Conservation (phyloP, 805 yeast genomes). For the Ogataea glucozyma region DNA sequence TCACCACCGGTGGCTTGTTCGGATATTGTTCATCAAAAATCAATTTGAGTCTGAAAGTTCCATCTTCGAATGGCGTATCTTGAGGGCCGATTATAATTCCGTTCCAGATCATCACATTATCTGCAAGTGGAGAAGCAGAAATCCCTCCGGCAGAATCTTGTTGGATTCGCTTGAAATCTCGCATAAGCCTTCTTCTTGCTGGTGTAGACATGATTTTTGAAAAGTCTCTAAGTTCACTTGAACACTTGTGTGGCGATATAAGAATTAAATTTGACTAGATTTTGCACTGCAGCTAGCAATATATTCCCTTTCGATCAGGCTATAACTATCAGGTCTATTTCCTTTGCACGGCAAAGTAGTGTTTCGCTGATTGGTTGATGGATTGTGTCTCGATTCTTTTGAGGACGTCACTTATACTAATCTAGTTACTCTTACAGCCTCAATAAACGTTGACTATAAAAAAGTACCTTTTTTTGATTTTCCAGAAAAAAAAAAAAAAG, state of each 20-base stretch:
- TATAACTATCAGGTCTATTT: no score
- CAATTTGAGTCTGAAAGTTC: slow-evolving; percentile 82
- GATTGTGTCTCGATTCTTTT: no score
- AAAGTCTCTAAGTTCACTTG: no score
- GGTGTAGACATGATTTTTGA: slow-evolving; percentile 87
- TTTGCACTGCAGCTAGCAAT: no score
- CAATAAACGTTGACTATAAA: not conserved
- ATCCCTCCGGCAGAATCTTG: slow-evolving; percentile 98
- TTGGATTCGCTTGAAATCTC: slow-evolving; percentile 97
- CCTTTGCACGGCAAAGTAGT: not conserved
- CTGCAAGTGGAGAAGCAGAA: slow-evolving; percentile 95
- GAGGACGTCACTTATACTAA: no score
- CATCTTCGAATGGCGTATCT: slow-evolving; percentile 97
- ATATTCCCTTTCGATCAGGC: not conserved
- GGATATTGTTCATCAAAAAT: slow-evolving; percentile 98
- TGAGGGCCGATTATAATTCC: slow-evolving; percentile 98
- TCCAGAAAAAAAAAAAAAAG: slow-evolving; percentile 5
- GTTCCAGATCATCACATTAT: slow-evolving; percentile 97
- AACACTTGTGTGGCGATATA: slow-evolving; percentile 7
- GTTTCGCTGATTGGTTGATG: no score
- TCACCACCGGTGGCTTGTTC: slow-evolving; percentile 92
- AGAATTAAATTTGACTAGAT: no score
- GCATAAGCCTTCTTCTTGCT: slow-evolving; percentile 98
- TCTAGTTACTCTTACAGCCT: not conserved
- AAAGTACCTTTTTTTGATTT: not conserved